Evolutionary conservation across 2,329 filamentous ascomycete species (phyloP), one percentile per base, ranked within the genome.

Genomic region (Fusarium cicatricum): DNA sequence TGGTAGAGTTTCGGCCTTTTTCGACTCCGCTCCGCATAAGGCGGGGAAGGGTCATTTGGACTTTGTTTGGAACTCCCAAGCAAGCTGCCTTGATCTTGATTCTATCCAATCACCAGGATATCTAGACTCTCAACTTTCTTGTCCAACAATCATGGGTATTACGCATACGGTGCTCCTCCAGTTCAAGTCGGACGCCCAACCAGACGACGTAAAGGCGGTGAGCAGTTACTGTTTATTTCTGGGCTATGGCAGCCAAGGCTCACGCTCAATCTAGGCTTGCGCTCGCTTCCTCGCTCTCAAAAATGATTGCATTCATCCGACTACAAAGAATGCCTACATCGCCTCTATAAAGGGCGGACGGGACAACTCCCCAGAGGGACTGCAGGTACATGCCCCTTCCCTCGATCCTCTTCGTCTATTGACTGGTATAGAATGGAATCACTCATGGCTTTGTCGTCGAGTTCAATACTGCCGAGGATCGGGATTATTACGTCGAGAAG

Each of bases 401-500:
- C 2, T 31, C 12, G 1, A 5, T 26, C 17, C 11, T 9, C 15
- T 11, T 4, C 14, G 38, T 50, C 10, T 14, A 5, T 11, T 11
- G 2, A 55, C 32, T 9, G 2, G 17, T 38, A 10, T 55, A 85
- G 87, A 79, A 81, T 48, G 87, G 82, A 1, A 83, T 88, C 46
- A 87, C 86, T 1, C 89, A 92, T 69, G 86, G 79, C 0, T 91
- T 92, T 61, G 81, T 92, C 2, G 80, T 82, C 19, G 84, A 90
- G 65, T 92, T 92, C 55, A 80, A 82, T 7, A 87, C 71, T 29
- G 77, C 77, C 15, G 81, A 84, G 60, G 89, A 92, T 69, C 78
- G 88, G 42, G 81, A 86, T 57, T 91, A 90, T 65, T 92, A 91
- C 69, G 72, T 89, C 12, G 72, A 82, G 45, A 75, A 85, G 29